Evolutionary conservation across 2,329 filamentous ascomycete genomes (phyloP), one percentile per base, ranked within the genome.

Genomic region (Ophiocordyceps robertsii): DNA sequence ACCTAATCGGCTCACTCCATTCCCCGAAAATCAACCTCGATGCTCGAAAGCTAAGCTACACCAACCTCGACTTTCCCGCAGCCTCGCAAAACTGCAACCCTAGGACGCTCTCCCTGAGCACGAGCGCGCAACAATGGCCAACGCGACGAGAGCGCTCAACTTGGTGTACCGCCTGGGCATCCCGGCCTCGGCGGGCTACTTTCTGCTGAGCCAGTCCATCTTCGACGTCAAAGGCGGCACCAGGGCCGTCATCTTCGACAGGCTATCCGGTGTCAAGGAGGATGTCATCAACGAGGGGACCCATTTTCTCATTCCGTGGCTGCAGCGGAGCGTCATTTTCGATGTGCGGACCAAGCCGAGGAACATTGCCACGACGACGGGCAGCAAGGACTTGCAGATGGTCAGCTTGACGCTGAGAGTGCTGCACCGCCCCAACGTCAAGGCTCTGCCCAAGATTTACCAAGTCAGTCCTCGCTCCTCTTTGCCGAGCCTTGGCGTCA

Each of bases 321-420:
- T 98, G 61, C 92, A 98, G 67, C 83, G 80, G 66, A 85, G 83
- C 55, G 88, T 98, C 68, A 73, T 94, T 62, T 98, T 94, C 63
- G 92, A 98, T 69, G 92, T 98, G 51, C 82, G 92, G 50, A 98
- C 93, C 44, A 93, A 94, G 75, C 92, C 92, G 47, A 78, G 92
- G 60, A 96, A 95, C 64, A 96, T 98, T 62, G 86, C 84, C 52
- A 98, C 92, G 27, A 98, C 92, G 21, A 98, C 92, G 12, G 92
- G 92, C 45, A 90, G 83, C 75, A 98, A 98, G 78, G 92, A 98
- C 69, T 67, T 98, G 73, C 92, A 98, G 72, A 98, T 98, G 92
- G 92, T 98, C 58, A 95, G 88, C 75, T 75, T 98, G 73, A 98
- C 92, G 42, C 75, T 98, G 61, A 78, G 92, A 65, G 92, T 98